Conservation (phyloP, 768 basidiomycete genomes). For the Rhodotorula sphaerocarpa region DNA sequence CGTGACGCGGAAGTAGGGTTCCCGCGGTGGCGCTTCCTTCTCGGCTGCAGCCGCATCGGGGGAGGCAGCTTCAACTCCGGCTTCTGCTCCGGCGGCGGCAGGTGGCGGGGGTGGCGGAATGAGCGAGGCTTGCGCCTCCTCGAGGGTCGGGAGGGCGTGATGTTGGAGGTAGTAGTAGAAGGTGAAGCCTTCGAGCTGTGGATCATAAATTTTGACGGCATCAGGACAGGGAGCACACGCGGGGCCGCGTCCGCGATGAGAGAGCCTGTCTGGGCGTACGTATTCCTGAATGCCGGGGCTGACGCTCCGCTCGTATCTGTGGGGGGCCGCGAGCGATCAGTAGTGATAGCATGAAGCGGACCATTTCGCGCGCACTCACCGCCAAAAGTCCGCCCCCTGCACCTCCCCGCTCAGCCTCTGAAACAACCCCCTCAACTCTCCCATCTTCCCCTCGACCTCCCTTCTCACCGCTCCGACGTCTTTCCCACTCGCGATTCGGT, state of each 20-base stretch:
- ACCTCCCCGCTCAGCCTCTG: conserved; percentile 57
- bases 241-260: no score
- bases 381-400: conserved; percentile 64
- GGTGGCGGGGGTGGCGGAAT: not conserved
- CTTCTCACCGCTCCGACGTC: conserved; percentile 34
- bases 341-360: not conserved
- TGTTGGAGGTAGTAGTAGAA: conserved; percentile 34
- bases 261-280: no score
- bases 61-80: not conserved
- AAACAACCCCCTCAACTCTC: conserved; percentile 60
- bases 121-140: conserved; percentile 20
- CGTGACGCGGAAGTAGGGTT: conserved; percentile 31
- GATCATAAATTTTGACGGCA: not conserved
- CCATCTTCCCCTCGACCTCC: conserved; percentile 52
- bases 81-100: not conserved
- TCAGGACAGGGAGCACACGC: not conserved
- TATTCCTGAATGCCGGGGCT: conserved; percentile 76
- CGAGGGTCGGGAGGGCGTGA: conserved; percentile 28
- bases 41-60: not conserved
- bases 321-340: not conserved
- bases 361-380: conserved; percentile 44
- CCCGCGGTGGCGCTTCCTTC: not conserved
- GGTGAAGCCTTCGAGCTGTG: conserved; percentile 64
- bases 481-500: conserved; percentile 48
- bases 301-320: conserved; percentile 38